Evolutionary conservation across 176 grass and related monocot species (phyloP).

Genomic region (Ensete ventricosum): DNA sequence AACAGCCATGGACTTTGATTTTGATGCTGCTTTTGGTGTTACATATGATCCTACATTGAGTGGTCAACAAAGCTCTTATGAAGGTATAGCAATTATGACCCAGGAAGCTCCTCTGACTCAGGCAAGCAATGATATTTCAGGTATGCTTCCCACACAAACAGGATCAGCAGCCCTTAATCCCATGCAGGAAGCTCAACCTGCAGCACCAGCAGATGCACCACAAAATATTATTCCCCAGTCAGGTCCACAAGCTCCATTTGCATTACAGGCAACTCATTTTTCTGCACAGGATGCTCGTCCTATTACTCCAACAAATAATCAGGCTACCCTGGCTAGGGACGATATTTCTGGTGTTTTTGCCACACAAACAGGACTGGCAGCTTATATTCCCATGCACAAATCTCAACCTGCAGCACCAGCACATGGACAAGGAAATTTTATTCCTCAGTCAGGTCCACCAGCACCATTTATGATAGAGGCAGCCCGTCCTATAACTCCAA

Average conservation of each 20-base stretch:
- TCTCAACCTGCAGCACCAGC: not conserved
- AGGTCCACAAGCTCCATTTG: slow-evolving; percentile 29
- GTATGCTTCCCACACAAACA: slow-evolving; percentile 15
- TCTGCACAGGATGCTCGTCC: slow-evolving; percentile 17
- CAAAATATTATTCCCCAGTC: slow-evolving; percentile 33
- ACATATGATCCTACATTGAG: slow-evolving; percentile 28
- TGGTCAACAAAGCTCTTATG: slow-evolving; percentile 42
- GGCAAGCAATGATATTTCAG: not conserved
- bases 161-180: slow-evolving; percentile 28
- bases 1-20: slow-evolving; percentile 47
- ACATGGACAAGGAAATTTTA: slow-evolving; percentile 32
- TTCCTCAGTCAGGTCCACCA: slow-evolving; percentile 20
- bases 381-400: not conserved
- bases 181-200: slow-evolving; percentile 27
- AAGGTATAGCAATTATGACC: slow-evolving; percentile 19
- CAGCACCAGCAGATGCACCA: slow-evolving; percentile 18
- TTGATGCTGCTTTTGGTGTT: slow-evolving; percentile 63
- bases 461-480: not conserved
- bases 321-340: slow-evolving; percentile 11
- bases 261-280: slow-evolving; percentile 20
- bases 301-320: slow-evolving; percentile 23
- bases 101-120: slow-evolving; percentile 8
- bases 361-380: too few species aligned
- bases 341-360: too few species aligned
- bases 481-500: not conserved